phyloP scores from a whole-genome alignment of 2,329 filamentous ascomycete species.

The Exophiala spinifera region DNA sequence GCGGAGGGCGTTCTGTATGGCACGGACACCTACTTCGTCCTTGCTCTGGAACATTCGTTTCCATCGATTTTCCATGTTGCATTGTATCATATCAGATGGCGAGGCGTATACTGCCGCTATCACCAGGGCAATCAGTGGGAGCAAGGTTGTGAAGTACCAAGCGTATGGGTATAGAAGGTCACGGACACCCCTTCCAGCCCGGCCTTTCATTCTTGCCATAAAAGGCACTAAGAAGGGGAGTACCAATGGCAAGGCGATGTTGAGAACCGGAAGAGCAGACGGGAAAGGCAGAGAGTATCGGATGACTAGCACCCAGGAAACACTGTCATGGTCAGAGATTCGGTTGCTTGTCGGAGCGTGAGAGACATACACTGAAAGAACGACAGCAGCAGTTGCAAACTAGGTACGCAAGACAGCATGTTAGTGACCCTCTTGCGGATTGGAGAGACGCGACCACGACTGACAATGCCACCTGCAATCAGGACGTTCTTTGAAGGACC shows the following conservation, averaged over 20 bases:
- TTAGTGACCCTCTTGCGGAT: no score
- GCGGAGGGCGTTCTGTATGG: slow-evolving; percentile 35
- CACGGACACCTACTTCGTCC: slow-evolving; percentile 33
- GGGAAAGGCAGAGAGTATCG: slow-evolving; percentile 15
- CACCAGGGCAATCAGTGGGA: slow-evolving; percentile 33
- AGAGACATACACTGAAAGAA: slow-evolving; percentile 17
- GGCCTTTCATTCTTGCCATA: background rate
- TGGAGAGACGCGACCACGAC: no score
- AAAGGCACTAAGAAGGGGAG: background rate
- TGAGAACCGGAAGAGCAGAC: slow-evolving; percentile 4
- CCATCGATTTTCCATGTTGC: slow-evolving; percentile 35
- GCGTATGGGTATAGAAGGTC: background rate
- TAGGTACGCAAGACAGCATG: background rate
- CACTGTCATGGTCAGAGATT: slow-evolving; percentile 10
- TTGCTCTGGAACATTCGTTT: slow-evolving; percentile 34
- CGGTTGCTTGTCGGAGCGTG: background rate
- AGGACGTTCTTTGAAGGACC: no score
- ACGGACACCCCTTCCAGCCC: background rate
- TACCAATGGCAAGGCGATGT: slow-evolving; percentile 10
- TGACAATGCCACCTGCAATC: no score
- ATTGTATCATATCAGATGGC: slow-evolving; percentile 30
- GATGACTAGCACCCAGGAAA: slow-evolving; percentile 8
- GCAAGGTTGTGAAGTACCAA: slow-evolving; percentile 25
- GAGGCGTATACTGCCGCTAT: slow-evolving; percentile 33
- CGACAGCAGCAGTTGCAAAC: slow-evolving; percentile 6